Conservation (phyloP, 768 basidiomycete species). For the Megacollybia marginata region DNA sequence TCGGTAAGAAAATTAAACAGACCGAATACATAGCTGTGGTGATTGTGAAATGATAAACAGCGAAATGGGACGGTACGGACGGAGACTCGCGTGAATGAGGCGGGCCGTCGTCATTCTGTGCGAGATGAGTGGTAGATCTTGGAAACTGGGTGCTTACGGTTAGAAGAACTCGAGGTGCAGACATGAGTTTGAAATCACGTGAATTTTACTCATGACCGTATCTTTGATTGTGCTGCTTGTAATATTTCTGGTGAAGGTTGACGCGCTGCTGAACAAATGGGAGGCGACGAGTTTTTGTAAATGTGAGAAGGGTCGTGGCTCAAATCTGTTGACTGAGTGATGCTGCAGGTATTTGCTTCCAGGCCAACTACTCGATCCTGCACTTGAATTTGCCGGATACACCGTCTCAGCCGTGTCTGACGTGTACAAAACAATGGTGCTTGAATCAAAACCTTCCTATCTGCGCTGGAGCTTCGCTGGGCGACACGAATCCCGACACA, state of each 20-base stretch:
- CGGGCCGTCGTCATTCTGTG: slow-evolving; percentile 80
- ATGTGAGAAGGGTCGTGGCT: slow-evolving; percentile 39
- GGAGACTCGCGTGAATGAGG: slow-evolving; percentile 61
- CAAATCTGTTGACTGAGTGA: background rate
- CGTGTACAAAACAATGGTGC: slow-evolving; percentile 95
- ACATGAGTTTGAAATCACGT: no score
- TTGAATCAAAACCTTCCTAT: slow-evolving; percentile 84
- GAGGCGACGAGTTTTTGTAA: slow-evolving; percentile 90
- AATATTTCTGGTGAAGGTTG: slow-evolving; percentile 13
- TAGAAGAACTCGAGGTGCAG: no score
- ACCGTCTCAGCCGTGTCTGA: slow-evolving; percentile 83
- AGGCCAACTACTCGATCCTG: slow-evolving; percentile 79
- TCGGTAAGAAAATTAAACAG: slow-evolving; percentile 56
- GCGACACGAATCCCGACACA: slow-evolving; percentile 86
- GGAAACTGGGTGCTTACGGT: no score
- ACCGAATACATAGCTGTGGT: slow-evolving; percentile 47
- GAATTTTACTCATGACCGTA: background rate
- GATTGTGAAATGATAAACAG: no score
- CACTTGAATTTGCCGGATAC: slow-evolving; percentile 75
- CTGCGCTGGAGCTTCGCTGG: slow-evolving; percentile 73
- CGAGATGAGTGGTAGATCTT: no score
- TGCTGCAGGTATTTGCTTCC: slow-evolving; percentile 80
- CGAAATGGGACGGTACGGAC: no score
- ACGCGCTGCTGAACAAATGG: slow-evolving; percentile 61
- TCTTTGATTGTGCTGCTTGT: background rate